phyloP scores from a whole-genome alignment of 2,329 filamentous ascomycete genomes.

The Beauveria rudraprayagi region DNA sequence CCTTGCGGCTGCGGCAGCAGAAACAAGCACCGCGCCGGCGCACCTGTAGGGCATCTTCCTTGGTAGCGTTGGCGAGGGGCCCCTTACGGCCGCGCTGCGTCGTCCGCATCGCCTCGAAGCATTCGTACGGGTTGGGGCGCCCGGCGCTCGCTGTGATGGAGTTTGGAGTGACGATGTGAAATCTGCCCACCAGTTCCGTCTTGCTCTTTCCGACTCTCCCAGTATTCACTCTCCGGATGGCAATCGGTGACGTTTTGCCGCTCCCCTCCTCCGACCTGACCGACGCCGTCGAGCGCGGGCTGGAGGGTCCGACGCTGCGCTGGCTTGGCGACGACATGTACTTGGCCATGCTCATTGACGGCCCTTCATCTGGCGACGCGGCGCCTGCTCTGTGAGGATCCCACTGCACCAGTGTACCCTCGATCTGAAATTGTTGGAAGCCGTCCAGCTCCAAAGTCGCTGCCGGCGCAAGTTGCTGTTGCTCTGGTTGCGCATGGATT shows the following conservation, averaged over 20 bases:
- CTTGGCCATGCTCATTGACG: neutral
- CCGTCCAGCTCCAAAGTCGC: neutral
- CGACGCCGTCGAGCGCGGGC: constrained; percentile 20
- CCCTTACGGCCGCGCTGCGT: constrained; percentile 50
- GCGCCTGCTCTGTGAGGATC: neutral
- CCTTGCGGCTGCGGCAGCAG: constrained; percentile 52
- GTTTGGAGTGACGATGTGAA: constrained; percentile 48
- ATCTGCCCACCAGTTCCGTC: constrained; percentile 32
- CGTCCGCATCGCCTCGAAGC: constrained; percentile 44
- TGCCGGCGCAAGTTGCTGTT: neutral
- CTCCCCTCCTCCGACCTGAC: constrained; percentile 22
- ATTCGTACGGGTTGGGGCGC: constrained; percentile 45
- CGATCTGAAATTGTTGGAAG: neutral
- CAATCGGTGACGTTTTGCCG: constrained; percentile 17
- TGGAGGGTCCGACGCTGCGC: constrained; percentile 22
- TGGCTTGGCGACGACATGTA: constrained; percentile 24
- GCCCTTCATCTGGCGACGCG: neutral
- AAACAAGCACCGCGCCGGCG: constrained; percentile 49
- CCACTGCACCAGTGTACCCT: constrained; percentile 7
- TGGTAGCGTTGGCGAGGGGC: constrained; percentile 44
- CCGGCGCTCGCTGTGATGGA: constrained; percentile 44
- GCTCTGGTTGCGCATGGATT: neutral
- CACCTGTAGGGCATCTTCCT: constrained; percentile 46
- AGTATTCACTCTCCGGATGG: constrained; percentile 35
- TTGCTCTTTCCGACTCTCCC: constrained; percentile 41